phyloP scores from a whole-genome alignment of 2,329 filamentous ascomycete species.

The Huntiella decipiens region DNA sequence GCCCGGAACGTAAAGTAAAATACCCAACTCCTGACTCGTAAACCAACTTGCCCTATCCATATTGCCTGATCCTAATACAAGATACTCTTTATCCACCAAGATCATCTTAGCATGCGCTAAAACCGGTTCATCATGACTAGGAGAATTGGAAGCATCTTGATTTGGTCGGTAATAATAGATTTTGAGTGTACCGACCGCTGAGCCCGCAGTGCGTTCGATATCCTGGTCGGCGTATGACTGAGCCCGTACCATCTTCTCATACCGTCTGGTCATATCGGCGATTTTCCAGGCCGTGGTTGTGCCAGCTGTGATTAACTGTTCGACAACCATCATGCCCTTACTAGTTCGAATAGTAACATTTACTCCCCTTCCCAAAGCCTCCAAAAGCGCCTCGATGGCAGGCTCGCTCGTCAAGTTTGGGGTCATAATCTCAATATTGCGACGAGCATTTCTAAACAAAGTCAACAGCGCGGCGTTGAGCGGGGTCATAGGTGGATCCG shows the following conservation, averaged over 20 bases:
- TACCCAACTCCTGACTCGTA: slow-evolving; percentile 66
- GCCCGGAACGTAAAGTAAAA: slow-evolving; percentile 33
- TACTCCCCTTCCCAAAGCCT: slow-evolving; percentile 45
- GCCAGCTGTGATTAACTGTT: slow-evolving; percentile 64
- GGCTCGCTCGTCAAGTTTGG: slow-evolving; percentile 57
- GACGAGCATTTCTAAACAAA: slow-evolving; percentile 37
- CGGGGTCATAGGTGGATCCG: slow-evolving; percentile 40
- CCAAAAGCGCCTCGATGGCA: slow-evolving; percentile 40
- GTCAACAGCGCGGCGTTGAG: slow-evolving; percentile 47
- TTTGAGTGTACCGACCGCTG: slow-evolving; percentile 27
- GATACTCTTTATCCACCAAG: slow-evolving; percentile 47
- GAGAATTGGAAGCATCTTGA: slow-evolving; percentile 15
- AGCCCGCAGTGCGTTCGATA: not conserved
- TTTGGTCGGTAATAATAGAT: slow-evolving; percentile 38
- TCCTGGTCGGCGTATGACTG: not conserved
- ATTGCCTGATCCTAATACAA: slow-evolving; percentile 62
- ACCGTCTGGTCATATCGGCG: slow-evolving; percentile 35
- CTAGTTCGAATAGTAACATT: slow-evolving; percentile 50
- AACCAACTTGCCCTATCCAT: slow-evolving; percentile 75
- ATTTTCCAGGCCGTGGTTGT: slow-evolving; percentile 53
- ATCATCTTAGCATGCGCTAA: slow-evolving; percentile 64
- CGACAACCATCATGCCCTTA: slow-evolving; percentile 52
- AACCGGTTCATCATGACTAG: slow-evolving; percentile 36
- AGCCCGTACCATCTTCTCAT: slow-evolving; percentile 20
- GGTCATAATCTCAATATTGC: slow-evolving; percentile 49